Conservation (phyloP, 75 land plant species). For the Azolla pinnata region DNA sequence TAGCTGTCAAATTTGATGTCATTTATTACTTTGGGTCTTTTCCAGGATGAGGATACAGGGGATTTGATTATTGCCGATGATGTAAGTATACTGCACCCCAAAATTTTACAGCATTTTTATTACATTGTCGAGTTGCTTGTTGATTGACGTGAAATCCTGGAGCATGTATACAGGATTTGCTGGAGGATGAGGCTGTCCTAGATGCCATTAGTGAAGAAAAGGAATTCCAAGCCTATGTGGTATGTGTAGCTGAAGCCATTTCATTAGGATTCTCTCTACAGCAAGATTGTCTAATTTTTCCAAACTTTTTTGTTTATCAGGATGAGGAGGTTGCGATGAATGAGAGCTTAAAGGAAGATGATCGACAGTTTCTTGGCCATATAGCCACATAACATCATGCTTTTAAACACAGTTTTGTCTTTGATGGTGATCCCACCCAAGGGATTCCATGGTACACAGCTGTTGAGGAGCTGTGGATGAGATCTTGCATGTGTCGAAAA, state of each 20-base stretch:
- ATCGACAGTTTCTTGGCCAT: no score
- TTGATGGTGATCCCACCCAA: no score
- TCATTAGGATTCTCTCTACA: not conserved
- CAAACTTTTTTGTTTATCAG: slow-evolving; percentile 7
- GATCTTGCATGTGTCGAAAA: no score
- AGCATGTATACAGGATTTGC: slow-evolving; percentile 41
- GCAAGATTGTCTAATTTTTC: not conserved
- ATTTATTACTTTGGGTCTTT: slow-evolving; percentile 4
- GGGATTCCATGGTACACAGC: no score
- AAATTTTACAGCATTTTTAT: no score
- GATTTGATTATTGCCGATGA: slow-evolving; percentile 63
- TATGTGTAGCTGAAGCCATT: slow-evolving; percentile 19
- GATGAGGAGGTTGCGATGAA: slow-evolving; percentile 25
- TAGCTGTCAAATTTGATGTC: no score
- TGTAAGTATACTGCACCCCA: slow-evolving; percentile 34
- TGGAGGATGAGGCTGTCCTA: slow-evolving; percentile 67
- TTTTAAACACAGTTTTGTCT: no score
- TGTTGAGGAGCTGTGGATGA: no score
- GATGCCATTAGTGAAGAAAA: slow-evolving; percentile 86
- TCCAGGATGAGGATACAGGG: slow-evolving; percentile 55
- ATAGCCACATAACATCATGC: no score
- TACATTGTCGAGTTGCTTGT: no score
- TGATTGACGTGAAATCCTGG: no score
- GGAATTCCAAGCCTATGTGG: slow-evolving; percentile 78
- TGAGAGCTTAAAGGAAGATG: slow-evolving; percentile 17